Evolutionary conservation across 192 early-diverging fungal genomes (phyloP).

Genomic region (Spizellomyces punctatus): DNA sequence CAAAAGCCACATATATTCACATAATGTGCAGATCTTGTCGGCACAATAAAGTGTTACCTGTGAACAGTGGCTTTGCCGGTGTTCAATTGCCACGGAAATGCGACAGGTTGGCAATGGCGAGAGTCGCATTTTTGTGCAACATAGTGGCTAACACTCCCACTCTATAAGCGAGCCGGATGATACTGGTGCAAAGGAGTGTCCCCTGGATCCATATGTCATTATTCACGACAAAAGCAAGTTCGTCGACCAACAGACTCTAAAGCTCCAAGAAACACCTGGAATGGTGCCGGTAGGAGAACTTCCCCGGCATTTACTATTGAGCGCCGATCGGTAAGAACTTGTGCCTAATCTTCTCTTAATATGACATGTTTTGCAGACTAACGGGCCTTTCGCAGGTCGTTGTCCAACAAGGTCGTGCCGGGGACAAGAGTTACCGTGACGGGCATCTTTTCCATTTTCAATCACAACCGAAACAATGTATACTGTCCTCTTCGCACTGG

Average conservation of each 20-base stretch:
- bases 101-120: slow-evolving; percentile 62
- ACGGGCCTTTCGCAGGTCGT: slow-evolving; percentile 48
- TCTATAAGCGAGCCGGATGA: slow-evolving; percentile 41
- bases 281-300: slow-evolving; percentile 98
- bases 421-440: slow-evolving; percentile 91
- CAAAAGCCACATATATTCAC: slow-evolving; percentile 86
- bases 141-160: not conserved
- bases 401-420: slow-evolving; percentile 90
- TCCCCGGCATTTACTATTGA: slow-evolving; percentile 90
- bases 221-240: slow-evolving; percentile 95
- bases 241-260: slow-evolving; percentile 95
- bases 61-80: slow-evolving; percentile 83
- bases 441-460: slow-evolving; percentile 94
- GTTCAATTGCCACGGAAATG: slow-evolving; percentile 87
- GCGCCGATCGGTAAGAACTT: slow-evolving; percentile 72
- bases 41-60: slow-evolving; percentile 76
- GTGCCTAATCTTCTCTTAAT: no score
- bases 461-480: slow-evolving; percentile 52
- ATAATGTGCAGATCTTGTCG: slow-evolving; percentile 89
- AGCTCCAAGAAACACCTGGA: slow-evolving; percentile 96
- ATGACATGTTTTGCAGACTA: not conserved
- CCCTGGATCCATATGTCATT: slow-evolving; percentile 91
- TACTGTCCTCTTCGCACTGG: not conserved
- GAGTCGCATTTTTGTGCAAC: slow-evolving; percentile 6
- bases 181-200: slow-evolving; percentile 49